Conservation (phyloP, 2,329 filamentous ascomycete genomes). For the Fonsecaea monophora region DNA sequence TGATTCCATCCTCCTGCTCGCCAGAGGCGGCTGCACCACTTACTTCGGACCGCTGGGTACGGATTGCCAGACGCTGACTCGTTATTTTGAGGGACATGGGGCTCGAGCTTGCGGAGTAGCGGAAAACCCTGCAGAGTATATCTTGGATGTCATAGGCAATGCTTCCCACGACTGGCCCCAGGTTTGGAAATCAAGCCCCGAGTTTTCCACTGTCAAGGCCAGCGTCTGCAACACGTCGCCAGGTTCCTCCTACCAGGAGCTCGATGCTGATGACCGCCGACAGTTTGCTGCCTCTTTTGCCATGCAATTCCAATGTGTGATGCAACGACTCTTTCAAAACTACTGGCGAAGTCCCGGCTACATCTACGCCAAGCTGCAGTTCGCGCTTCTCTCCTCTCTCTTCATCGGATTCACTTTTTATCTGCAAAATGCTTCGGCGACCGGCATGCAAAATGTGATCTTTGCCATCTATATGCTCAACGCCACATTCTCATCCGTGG, state of each 20-base stretch:
- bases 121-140: constrained; percentile 77
- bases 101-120: constrained; percentile 62
- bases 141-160: constrained; percentile 65
- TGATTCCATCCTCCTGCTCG: constrained; percentile 67
- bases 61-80: constrained; percentile 61
- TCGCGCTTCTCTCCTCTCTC: constrained; percentile 58
- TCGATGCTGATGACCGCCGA: constrained; percentile 40
- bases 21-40: constrained; percentile 68
- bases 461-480: constrained; percentile 75
- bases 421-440: constrained; percentile 67
- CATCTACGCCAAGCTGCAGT: constrained; percentile 66
- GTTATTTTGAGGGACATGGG: constrained; percentile 70
- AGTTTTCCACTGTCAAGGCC: constrained; percentile 48
- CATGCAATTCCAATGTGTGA: constrained; percentile 70
- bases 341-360: constrained; percentile 95
- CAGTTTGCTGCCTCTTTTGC: constrained; percentile 79
- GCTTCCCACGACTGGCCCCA: constrained; percentile 69
- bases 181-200: constrained; percentile 65
- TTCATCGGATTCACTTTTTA: constrained; percentile 68
- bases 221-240: neutral
- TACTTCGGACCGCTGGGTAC: constrained; percentile 71
- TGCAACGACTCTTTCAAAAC: constrained; percentile 79
- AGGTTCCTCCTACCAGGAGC: neutral
- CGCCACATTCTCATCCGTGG: constrained; percentile 61
- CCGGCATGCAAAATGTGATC: constrained; percentile 74